Conservation (phyloP, 345 rosid species). For the Citrus hindsii region DNA sequence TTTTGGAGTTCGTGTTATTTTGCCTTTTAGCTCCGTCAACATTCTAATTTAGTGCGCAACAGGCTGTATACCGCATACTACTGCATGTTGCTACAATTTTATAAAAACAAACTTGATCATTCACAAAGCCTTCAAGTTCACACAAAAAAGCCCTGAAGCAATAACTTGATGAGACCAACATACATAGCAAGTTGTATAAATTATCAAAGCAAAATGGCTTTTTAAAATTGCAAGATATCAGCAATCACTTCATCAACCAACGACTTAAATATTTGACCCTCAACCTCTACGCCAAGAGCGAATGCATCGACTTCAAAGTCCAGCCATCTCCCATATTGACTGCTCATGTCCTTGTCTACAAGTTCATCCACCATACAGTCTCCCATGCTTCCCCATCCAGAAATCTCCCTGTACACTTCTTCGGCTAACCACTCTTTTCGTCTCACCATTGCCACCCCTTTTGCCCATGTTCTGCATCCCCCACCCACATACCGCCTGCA, state of each 20-base stretch:
- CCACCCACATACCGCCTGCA: slow-evolving; percentile 49
- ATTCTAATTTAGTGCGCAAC: too few species aligned
- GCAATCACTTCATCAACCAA: slow-evolving; percentile 64
- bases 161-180: background rate
- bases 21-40: too few species aligned
- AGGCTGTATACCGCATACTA: background rate
- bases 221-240: slow-evolving; percentile 36
- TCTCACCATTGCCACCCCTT: slow-evolving; percentile 48
- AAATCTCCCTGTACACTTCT: slow-evolving; percentile 71
- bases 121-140: background rate
- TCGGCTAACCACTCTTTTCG: slow-evolving; percentile 58
- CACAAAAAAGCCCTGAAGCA: background rate
- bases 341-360: slow-evolving; percentile 90
- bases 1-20: too few species aligned
- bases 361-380: slow-evolving; percentile 91
- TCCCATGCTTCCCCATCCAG: slow-evolving; percentile 58
- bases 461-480: slow-evolving; percentile 50
- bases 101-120: background rate
- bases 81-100: background rate
- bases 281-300: slow-evolving; percentile 55
- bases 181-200: background rate
- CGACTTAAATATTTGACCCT: slow-evolving; percentile 44
- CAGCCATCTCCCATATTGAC: slow-evolving; percentile 73
- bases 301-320: slow-evolving; percentile 70
- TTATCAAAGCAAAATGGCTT: background rate